These are phyloP conservation scores for Buxus sempervirens DNA, from an alignment of 164 flowering plant genomes.

Conservation along the genomic window DNA sequence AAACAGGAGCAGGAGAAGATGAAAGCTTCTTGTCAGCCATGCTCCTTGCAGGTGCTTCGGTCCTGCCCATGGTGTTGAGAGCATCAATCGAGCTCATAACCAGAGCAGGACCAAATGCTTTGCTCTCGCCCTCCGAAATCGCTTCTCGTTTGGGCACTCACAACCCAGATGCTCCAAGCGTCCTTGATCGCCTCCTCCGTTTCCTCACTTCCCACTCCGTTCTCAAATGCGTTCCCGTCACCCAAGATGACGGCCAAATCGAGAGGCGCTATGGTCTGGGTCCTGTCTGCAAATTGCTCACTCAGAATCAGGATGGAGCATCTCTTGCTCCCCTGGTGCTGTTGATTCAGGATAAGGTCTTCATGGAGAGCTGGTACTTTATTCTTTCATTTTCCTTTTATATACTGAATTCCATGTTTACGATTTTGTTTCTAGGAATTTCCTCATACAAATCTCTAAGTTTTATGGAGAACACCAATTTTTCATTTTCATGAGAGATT, in stretches of 20 bases:
- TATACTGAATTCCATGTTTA: neutral
- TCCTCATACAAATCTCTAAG: too few relatives aligned
- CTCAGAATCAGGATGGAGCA: slow-evolving; percentile 11
- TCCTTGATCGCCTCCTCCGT: too few relatives aligned
- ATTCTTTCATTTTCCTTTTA: neutral
- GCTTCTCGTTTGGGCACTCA: too few relatives aligned
- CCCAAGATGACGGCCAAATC: slow-evolving; percentile 8
- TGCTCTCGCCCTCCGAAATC: too few relatives aligned
- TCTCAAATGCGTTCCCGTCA: slow-evolving; percentile 14
- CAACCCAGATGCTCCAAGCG: too few relatives aligned
- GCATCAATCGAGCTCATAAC: slow-evolving; percentile 26
- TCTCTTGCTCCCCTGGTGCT: slow-evolving; percentile 20
- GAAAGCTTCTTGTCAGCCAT: slow-evolving; percentile 12
- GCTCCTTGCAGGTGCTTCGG: slow-evolving; percentile 12
- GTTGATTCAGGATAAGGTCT: slow-evolving; percentile 16
- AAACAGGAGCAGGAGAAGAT: slow-evolving; percentile 10
- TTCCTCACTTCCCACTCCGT: slow-evolving; percentile 23
- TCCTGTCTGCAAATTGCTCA: too few relatives aligned
- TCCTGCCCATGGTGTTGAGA: slow-evolving; percentile 26
- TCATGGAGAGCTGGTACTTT: slow-evolving; percentile 18
- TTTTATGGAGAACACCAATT: too few relatives aligned
- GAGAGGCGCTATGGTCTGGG: slow-evolving; percentile 19
- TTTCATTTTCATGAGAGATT: too few relatives aligned
- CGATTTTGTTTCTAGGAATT: neutral
- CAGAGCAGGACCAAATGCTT: too few relatives aligned